phyloP scores from a whole-genome alignment of 441 rosid genomes.

The Flueggea neowawraea region DNA sequence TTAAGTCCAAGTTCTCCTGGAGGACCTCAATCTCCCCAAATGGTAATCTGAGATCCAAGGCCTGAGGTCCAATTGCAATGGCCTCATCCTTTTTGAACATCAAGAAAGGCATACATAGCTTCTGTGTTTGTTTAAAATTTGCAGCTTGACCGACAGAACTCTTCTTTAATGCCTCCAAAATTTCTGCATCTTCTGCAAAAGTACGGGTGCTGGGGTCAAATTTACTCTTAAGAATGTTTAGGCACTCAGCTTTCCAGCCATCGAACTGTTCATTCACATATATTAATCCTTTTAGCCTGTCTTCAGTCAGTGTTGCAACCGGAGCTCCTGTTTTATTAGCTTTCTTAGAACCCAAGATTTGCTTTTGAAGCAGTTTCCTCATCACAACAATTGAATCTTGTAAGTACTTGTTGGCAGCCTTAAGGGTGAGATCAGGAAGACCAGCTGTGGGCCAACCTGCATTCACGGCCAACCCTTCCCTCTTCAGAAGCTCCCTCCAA shows the following conservation, averaged over 20 bases:
- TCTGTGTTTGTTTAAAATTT: constrained; percentile 63
- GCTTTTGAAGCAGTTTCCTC: constrained; percentile 80
- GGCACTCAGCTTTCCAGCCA: constrained; percentile 91
- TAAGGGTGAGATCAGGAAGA: constrained; percentile 70
- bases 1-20: constrained; percentile 64
- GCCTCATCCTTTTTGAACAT: constrained; percentile 88
- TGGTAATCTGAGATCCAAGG: constrained; percentile 75
- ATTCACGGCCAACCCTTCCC: constrained; percentile 68
- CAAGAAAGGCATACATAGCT: constrained; percentile 87
- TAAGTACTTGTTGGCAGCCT: constrained; percentile 85
- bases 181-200: constrained; percentile 64
- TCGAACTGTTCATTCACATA: constrained; percentile 82
- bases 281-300: constrained; percentile 55
- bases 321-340: constrained; percentile 57
- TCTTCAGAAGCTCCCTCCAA: constrained; percentile 84
- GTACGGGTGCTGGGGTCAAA: constrained; percentile 35
- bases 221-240: constrained; percentile 62
- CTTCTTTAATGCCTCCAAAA: constrained; percentile 49
- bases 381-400: constrained; percentile 74
- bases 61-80: constrained; percentile 54
- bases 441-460: constrained; percentile 89
- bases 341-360: constrained; percentile 62
- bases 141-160: constrained; percentile 50
- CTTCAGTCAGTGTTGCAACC: constrained; percentile 38
- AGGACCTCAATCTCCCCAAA: constrained; percentile 91